Conservation (phyloP, 2,329 filamentous ascomycete genomes). For the Penicillium occitanis region DNA sequence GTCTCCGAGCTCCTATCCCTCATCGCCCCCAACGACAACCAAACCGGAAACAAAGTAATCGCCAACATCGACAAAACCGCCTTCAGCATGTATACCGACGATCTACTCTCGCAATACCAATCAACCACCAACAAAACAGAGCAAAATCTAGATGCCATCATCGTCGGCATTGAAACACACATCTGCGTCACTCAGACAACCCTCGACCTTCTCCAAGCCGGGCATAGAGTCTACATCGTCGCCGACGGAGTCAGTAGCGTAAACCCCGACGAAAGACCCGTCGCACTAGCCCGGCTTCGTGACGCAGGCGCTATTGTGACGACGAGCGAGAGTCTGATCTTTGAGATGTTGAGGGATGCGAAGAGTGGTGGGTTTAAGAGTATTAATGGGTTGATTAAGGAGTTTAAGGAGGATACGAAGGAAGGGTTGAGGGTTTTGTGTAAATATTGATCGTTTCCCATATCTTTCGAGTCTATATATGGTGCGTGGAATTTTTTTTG, state of each 20-base stretch:
- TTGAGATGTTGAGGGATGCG: constrained; percentile 86
- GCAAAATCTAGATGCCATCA: constrained; percentile 60
- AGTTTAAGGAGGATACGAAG: constrained; percentile 69
- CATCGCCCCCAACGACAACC: constrained; percentile 31
- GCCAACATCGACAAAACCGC: constrained; percentile 76
- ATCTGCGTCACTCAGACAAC: constrained; percentile 94
- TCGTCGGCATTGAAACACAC: constrained; percentile 90
- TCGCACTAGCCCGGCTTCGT: constrained; percentile 75
- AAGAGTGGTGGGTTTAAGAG: constrained; percentile 66
- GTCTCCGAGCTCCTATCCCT: constrained; percentile 66
- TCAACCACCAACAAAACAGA: constrained; percentile 25
- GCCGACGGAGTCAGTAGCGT: constrained; percentile 88
- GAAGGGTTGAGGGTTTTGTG: constrained; percentile 65
- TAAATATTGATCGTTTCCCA: constrained; percentile 49
- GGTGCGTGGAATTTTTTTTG: neutral
- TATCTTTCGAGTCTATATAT: neutral
- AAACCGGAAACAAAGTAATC: constrained; percentile 34
- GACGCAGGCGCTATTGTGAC: constrained; percentile 76
- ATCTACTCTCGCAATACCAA: constrained; percentile 50
- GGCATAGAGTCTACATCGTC: constrained; percentile 80
- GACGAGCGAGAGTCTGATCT: constrained; percentile 84
- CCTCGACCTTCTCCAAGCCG: constrained; percentile 71
- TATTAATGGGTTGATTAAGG: constrained; percentile 76
- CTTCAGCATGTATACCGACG: constrained; percentile 83
- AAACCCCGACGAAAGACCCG: constrained; percentile 74